Evolutionary conservation across 2,329 filamentous ascomycete genomes (phyloP).

Genomic region (Emergomyces pasteurianus): DNA sequence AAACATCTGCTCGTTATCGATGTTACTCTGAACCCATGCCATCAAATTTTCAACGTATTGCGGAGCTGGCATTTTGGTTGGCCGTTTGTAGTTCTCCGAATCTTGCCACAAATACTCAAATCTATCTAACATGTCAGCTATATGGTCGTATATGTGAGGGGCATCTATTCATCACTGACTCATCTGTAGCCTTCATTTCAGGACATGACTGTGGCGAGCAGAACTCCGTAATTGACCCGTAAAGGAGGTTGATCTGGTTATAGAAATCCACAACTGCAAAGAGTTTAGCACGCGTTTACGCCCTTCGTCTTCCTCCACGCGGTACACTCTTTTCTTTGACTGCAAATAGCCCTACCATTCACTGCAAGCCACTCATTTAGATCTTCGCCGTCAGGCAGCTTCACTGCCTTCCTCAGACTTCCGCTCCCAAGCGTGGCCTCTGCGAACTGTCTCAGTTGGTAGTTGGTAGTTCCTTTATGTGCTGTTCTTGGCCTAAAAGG

Average conservation of each 20-base stretch:
- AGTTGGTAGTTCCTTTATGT: conserved; percentile 76
- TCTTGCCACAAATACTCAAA: conserved; percentile 99
- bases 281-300: conserved; percentile 16
- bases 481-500: conserved; percentile 81
- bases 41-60: conserved; percentile 98
- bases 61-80: conserved; percentile 94
- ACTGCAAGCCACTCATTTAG: conserved; percentile 97
- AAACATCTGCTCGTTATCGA: conserved; percentile 90
- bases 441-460: conserved; percentile 94
- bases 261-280: conserved; percentile 92
- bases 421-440: conserved; percentile 93
- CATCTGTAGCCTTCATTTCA: conserved; percentile 99
- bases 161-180: conserved; percentile 43
- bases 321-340: not conserved
- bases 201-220: conserved; percentile 95
- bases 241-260: conserved; percentile 98
- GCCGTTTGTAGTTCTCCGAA: conserved; percentile 81
- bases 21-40: conserved; percentile 88
- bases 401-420: conserved; percentile 89
- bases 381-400: conserved; percentile 92
- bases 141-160: not conserved
- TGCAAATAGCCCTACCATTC: conserved; percentile 54
- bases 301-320: not conserved
- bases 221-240: conserved; percentile 97
- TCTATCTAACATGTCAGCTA: conserved; percentile 31